phyloP scores from a whole-genome alignment of 768 basidiomycete species.

The Coprinellus aureogranulatus region DNA sequence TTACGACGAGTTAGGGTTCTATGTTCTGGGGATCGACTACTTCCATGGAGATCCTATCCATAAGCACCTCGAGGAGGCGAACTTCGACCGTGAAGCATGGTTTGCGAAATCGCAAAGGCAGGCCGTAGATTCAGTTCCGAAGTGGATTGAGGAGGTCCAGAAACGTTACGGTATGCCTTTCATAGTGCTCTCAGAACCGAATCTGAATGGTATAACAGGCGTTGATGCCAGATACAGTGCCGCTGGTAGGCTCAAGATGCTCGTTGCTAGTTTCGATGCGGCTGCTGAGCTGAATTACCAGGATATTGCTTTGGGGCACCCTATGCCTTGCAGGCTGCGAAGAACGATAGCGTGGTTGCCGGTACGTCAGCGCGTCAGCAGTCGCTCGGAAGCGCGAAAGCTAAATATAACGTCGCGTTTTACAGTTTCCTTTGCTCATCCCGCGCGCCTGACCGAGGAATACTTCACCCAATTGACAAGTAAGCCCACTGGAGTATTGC shows the following conservation, averaged over 20 bases:
- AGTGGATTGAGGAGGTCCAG: slow-evolving; percentile 53
- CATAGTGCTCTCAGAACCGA: background rate
- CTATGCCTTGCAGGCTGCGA: slow-evolving; percentile 44
- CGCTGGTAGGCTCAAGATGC: slow-evolving; percentile 35
- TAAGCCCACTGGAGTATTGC: slow-evolving; percentile 21
- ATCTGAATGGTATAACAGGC: slow-evolving; percentile 17
- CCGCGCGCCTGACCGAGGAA: slow-evolving; percentile 45
- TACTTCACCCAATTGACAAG: slow-evolving; percentile 49
- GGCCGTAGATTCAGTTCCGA: slow-evolving; percentile 40
- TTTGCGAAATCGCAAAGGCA: slow-evolving; percentile 29
- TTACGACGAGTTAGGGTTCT: slow-evolving; percentile 41
- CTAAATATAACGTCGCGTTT: background rate
- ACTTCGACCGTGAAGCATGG: slow-evolving; percentile 44
- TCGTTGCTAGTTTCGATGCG: background rate
- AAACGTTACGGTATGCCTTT: slow-evolving; percentile 42
- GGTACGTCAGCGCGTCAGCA: slow-evolving; percentile 27
- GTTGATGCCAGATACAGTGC: slow-evolving; percentile 40
- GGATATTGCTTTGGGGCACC: slow-evolving; percentile 63
- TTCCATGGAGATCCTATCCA: slow-evolving; percentile 58
- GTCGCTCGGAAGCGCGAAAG: background rate
- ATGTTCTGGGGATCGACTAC: slow-evolving; percentile 60
- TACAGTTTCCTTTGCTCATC: slow-evolving; percentile 57
- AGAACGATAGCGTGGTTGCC: slow-evolving; percentile 45
- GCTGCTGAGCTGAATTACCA: slow-evolving; percentile 21
- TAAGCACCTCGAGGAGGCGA: slow-evolving; percentile 34